These are phyloP conservation scores for Omphalea diandra DNA, from an alignment of 441 rosid species.

Conservation along the genomic window DNA sequence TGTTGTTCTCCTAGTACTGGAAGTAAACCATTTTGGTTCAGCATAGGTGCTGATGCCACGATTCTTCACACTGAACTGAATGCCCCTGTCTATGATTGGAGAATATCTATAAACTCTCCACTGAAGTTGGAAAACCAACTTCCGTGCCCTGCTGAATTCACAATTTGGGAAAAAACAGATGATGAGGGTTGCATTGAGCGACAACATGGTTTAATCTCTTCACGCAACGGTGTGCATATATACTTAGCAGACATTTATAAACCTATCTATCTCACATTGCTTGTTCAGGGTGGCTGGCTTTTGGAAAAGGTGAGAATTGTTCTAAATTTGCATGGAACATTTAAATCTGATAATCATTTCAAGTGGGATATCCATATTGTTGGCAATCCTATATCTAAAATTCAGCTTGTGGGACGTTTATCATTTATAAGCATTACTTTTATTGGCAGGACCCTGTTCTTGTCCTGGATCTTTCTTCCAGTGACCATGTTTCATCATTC, in stretches of 20 bases:
- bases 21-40: slow-evolving; percentile 82
- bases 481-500: slow-evolving; percentile 72
- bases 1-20: slow-evolving; percentile 57
- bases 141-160: slow-evolving; percentile 85
- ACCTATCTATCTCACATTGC: slow-evolving; percentile 74
- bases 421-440: slow-evolving; percentile 17
- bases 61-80: slow-evolving; percentile 91
- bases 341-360: slow-evolving; percentile 20
- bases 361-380: not conserved
- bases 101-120: slow-evolving; percentile 81
- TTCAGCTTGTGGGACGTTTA: slow-evolving; percentile 17
- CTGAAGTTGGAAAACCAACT: slow-evolving; percentile 96
- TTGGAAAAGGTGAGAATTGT: slow-evolving; percentile 71
- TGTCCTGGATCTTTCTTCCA: slow-evolving; percentile 77
- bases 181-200: slow-evolving; percentile 78
- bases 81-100: slow-evolving; percentile 98
- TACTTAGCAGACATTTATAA: slow-evolving; percentile 77
- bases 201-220: slow-evolving; percentile 62
- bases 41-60: slow-evolving; percentile 85
- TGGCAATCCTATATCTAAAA: slow-evolving; percentile 3
- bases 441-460: slow-evolving; percentile 74
- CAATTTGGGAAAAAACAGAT: slow-evolving; percentile 80
- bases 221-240: slow-evolving; percentile 61
- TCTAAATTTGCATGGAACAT: not conserved
- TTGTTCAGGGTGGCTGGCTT: slow-evolving; percentile 91